Evolutionary conservation across 2,329 filamentous ascomycete species (phyloP).

Genomic region (Emmonsiellopsis sp.): DNA sequence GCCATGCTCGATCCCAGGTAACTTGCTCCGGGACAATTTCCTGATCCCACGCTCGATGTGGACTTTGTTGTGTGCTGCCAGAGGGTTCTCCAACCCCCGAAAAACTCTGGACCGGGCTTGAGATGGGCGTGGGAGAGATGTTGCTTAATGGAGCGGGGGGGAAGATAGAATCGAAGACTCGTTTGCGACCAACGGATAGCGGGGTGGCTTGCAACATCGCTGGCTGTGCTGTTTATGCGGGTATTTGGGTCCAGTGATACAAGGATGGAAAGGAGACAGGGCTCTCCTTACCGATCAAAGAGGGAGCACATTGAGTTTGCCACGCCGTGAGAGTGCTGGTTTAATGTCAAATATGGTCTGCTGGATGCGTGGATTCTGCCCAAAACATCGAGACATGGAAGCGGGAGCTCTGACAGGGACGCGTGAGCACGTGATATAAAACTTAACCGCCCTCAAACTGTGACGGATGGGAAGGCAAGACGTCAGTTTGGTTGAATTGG

Average conservation of each 20-base stretch:
- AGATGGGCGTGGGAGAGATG: conserved; percentile 19
- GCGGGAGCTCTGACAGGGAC: not conserved
- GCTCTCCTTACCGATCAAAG: not conserved
- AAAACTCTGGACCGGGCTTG: conserved; percentile 18
- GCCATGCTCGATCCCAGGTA: conserved; percentile 34
- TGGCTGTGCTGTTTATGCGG: not conserved
- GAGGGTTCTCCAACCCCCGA: conserved; percentile 12
- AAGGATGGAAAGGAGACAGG: not conserved
- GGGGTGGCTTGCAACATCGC: conserved; percentile 11
- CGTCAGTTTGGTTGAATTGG: too few species aligned
- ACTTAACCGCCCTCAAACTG: not conserved
- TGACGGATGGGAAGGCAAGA: not conserved
- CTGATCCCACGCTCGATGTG: conserved; percentile 3
- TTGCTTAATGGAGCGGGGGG: conserved; percentile 28
- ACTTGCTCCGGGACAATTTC: conserved; percentile 21
- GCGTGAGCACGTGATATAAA: not conserved
- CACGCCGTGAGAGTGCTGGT: not conserved
- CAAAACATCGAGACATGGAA: not conserved
- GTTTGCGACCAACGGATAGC: conserved; percentile 22
- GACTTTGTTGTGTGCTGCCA: conserved; percentile 3
- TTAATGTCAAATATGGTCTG: not conserved
- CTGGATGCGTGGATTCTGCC: not conserved
- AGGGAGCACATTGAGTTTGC: too few species aligned
- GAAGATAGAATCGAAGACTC: conserved; percentile 37
- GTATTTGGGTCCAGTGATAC: not conserved